These are phyloP conservation scores for Neoboletus brunneissimus DNA, from an alignment of 768 basidiomycete species.

Conservation along the genomic window DNA sequence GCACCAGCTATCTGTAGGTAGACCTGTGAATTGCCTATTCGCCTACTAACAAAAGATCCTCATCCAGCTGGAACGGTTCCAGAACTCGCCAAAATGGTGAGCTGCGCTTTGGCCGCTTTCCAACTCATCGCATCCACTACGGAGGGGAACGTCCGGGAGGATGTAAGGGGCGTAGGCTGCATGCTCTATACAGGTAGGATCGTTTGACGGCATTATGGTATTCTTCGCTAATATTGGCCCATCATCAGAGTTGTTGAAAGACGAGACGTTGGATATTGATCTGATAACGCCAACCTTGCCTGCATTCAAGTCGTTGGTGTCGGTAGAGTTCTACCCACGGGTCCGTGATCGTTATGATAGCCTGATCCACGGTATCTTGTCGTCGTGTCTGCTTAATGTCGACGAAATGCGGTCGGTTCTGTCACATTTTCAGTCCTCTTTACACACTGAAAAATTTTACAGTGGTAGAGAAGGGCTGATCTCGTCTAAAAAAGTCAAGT, in stretches of 20 bases:
- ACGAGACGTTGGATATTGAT: constrained; percentile 79
- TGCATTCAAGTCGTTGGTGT: constrained; percentile 71
- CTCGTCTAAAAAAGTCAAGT: constrained; percentile 81
- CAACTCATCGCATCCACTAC: constrained; percentile 56
- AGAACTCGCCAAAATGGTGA: constrained; percentile 62
- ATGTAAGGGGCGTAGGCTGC: constrained; percentile 75
- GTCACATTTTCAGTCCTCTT: not conserved
- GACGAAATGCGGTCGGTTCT: constrained; percentile 84
- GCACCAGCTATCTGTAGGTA: constrained; percentile 51
- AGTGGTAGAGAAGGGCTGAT: constrained; percentile 80
- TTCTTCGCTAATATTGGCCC: not conserved
- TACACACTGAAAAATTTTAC: constrained; percentile 7
- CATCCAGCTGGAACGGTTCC: constrained; percentile 50
- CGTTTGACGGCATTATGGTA: not conserved
- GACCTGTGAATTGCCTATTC: not conserved
- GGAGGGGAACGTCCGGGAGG: constrained; percentile 57
- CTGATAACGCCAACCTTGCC: constrained; percentile 79
- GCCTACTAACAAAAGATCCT: constrained; percentile 9
- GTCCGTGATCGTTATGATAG: constrained; percentile 53
- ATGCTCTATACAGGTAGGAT: constrained; percentile 70
- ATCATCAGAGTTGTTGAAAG: constrained; percentile 70
- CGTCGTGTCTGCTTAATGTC: constrained; percentile 78
- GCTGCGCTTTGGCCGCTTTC: constrained; percentile 60
- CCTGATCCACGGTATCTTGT: constrained; percentile 77
- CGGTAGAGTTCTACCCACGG: constrained; percentile 41